Percentiles rank a stretch among this genome's conserved stretches.
Conservation (phyloP, 805 yeast species). For the Phaffomyces opuntiae region DNA sequence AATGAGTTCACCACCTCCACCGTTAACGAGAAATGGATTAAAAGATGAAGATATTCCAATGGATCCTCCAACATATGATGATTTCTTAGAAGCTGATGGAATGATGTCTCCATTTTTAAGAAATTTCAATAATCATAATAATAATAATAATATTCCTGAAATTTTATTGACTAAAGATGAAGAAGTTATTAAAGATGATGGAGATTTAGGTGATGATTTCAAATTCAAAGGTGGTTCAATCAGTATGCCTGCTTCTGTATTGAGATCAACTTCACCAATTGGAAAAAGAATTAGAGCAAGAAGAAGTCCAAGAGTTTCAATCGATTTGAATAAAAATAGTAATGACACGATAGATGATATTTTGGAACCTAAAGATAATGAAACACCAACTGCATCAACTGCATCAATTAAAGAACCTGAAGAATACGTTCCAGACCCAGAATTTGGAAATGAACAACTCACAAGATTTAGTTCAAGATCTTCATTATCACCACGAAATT, state of each 20-base stretch:
- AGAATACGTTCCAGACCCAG: not conserved
- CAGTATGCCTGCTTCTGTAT: constrained; percentile 27
- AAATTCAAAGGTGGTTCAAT: constrained; percentile 27
- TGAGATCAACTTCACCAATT: constrained; percentile 26
- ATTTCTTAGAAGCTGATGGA: constrained; percentile 16
- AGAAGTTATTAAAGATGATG: constrained; percentile 2
- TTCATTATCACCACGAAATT: constrained; percentile 8
- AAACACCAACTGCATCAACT: not conserved
- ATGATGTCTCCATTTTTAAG: constrained; percentile 6
- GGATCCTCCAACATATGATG: constrained; percentile 31
- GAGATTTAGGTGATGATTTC: constrained; percentile 26
- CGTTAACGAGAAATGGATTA: not conserved
- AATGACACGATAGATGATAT: constrained; percentile 1
- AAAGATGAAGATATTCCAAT: constrained; percentile 17
- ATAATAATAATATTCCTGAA: not conserved
- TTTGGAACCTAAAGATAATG: not conserved
- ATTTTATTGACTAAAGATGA: not conserved
- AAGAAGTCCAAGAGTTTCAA: constrained; percentile 12
- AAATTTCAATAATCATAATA: not conserved
- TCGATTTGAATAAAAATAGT: constrained; percentile 6
- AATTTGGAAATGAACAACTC: not conserved
- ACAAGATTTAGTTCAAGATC: constrained; percentile 12
- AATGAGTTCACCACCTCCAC: constrained; percentile 5
- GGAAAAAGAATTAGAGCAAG: constrained; percentile 17
- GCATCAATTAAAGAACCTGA: not conserved